Evolutionary conservation across 1,139 yeast species (phyloP).

Genomic region (Magnusiomyces suaveolens): DNA sequence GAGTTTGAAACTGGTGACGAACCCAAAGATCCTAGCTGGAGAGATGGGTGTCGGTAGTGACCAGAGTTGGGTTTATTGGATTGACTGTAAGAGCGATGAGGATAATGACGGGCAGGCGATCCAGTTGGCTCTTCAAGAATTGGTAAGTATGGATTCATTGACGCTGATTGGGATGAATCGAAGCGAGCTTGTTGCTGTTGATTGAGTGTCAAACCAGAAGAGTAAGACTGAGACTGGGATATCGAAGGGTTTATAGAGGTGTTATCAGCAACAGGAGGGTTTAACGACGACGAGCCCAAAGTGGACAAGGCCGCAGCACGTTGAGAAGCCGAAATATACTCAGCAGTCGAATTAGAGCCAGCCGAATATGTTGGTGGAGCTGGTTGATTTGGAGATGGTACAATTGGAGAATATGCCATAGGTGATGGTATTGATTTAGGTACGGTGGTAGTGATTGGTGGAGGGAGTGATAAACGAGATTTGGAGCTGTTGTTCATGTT

Average conservation of each 20-base stretch:
- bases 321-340: not conserved
- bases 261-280: not conserved
- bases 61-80: not conserved
- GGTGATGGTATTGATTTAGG: conserved; percentile 5
- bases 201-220: not conserved
- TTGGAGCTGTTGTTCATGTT: not conserved
- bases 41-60: not conserved
- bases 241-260: not conserved
- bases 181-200: not conserved
- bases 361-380: not conserved
- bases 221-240: not conserved
- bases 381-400: not conserved
- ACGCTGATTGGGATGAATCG: not conserved
- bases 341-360: not conserved
- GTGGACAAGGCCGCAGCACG: not conserved
- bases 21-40: not conserved
- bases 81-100: not conserved
- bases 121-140: conserved; percentile 1
- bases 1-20: not conserved
- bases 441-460: not conserved
- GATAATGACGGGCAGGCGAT: not conserved
- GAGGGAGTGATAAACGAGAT: not conserved
- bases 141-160: not conserved
- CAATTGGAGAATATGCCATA: conserved; percentile 4
- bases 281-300: not conserved